Percentiles rank a stretch among this genome's conserved stretches.
Conservation (phyloP, 192 early-diverging fungal species). For the Haplosporangium gracile region DNA sequence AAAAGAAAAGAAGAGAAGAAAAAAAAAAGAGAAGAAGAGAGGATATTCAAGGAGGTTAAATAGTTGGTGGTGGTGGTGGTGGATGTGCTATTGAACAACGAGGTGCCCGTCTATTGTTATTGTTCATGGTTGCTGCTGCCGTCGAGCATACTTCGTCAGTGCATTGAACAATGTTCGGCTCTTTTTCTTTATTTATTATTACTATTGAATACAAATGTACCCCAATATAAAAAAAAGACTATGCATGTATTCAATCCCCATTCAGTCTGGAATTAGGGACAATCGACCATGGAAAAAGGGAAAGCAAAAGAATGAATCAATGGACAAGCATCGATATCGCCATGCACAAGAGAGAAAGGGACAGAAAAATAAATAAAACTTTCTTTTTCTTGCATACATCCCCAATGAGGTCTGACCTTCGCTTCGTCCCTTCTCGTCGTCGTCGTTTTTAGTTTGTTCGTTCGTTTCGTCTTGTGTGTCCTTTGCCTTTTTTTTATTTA, state of each 20-base stretch:
- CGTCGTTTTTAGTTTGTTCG: neutral
- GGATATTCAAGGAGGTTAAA: neutral
- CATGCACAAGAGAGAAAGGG: neutral
- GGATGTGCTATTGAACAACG: neutral
- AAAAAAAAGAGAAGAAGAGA: neutral
- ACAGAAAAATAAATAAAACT: neutral
- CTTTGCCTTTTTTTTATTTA: too few relatives aligned
- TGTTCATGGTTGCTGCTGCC: neutral
- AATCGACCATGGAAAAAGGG: neutral
- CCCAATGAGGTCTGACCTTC: too few relatives aligned
- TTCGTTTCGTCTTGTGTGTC: too few relatives aligned
- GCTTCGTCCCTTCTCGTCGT: neutral
- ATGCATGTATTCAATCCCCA: neutral
- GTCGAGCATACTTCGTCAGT: neutral
- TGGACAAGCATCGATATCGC: neutral
- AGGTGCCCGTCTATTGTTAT: neutral
- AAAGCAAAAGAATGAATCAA: neutral
- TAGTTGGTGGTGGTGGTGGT: neutral
- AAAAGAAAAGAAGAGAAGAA: slow-evolving; percentile 9
- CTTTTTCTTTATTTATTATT: neutral
- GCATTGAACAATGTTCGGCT: neutral
- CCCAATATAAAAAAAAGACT: neutral
- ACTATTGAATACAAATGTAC: neutral
- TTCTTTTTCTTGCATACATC: slow-evolving; percentile 1
- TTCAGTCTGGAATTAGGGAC: neutral